Evolutionary conservation across 139 green algal genomes (phyloP), one percentile per base, ranked within the genome.

Genomic region (Tetraselmis striata): DNA sequence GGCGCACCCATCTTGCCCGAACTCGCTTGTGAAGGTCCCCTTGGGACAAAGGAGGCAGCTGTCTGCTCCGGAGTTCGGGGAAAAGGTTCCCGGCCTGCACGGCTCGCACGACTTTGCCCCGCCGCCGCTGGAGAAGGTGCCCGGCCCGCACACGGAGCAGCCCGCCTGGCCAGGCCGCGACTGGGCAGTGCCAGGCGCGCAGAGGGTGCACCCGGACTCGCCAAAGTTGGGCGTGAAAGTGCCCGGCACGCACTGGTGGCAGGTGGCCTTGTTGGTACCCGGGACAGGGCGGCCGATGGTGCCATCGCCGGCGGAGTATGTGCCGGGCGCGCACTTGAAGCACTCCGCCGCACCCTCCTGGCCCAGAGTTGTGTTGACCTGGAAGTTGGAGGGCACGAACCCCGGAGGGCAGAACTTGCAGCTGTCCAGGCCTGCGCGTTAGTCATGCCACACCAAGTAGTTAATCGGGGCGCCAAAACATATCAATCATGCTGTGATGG

Each of bases 111-210:
- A 81, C 26, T 31, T 32, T 26, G 32, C 29, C 26, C 31, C 83
- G 25, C 79, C 30, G 0, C 79, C 28, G 76, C 81, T 80, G 26
- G 78, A 58, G 59, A 84, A 86, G 2, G 79, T 84, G 25, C 83
- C 83, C 29, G 67, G 32, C 29, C n/a, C 27, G 31, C 83, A 86
- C 2, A 29, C 29, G 0, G 30, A 28, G 28, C 83, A 86, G 59
- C 67, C 28, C 76, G 83, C 58, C 1, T 58, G 27, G 2, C 79
- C 83, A 29, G 83, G 79, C 32, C 59, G 75, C 29, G 30, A 25
- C 75, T 86, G 83, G 76, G 30, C 83, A 32, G 26, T 86, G 30
- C 83, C 83, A 25, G 79, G 79, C 0, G 83, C 79, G 77, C 83
- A 86, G 24, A 81, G 75, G 24, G 45, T 79, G 76, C 83, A 86